These are phyloP conservation scores for Protomyces lactucae-debilis DNA, from an alignment of 1,139 yeast genomes.

Conservation along the genomic window DNA sequence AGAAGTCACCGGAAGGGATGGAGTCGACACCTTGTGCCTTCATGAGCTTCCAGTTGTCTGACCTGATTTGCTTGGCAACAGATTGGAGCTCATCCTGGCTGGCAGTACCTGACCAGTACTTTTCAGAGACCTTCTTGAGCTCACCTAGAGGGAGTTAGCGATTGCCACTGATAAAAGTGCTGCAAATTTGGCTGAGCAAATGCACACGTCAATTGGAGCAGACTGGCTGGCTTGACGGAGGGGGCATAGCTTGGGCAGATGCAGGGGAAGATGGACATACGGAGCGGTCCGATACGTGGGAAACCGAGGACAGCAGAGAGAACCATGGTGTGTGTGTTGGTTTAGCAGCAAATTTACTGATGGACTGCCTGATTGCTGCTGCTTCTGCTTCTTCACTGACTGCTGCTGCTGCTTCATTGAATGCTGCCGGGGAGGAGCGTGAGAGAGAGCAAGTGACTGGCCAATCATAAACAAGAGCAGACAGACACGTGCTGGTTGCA, in stretches of 20 bases:
- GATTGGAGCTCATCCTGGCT: slow-evolving; percentile 78
- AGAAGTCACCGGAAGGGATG: slow-evolving; percentile 96
- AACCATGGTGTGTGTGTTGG: slow-evolving; percentile 26
- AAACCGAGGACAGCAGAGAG: slow-evolving; percentile 31
- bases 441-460: background rate
- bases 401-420: too few relatives aligned
- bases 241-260: background rate
- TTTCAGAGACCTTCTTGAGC: slow-evolving; percentile 60
- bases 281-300: slow-evolving; percentile 30
- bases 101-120: slow-evolving; percentile 96
- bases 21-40: slow-evolving; percentile 94
- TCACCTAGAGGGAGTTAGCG: background rate
- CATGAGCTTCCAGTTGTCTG: slow-evolving; percentile 96
- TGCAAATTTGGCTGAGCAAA: background rate
- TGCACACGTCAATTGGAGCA: background rate
- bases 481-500: background rate
- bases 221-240: background rate
- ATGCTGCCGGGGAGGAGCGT: background rate
- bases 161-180: too few relatives aligned
- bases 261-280: background rate
- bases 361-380: too few relatives aligned
- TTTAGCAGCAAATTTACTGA: background rate
- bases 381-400: too few relatives aligned
- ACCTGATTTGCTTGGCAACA: slow-evolving; percentile 93
- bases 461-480: background rate